A percentile compares a stretch with the other conserved stretches of the same genome.
phyloP scores from a whole-genome alignment of 495 filamentous ascomycete species.

The Symbiotaphrina buchneri region DNA sequence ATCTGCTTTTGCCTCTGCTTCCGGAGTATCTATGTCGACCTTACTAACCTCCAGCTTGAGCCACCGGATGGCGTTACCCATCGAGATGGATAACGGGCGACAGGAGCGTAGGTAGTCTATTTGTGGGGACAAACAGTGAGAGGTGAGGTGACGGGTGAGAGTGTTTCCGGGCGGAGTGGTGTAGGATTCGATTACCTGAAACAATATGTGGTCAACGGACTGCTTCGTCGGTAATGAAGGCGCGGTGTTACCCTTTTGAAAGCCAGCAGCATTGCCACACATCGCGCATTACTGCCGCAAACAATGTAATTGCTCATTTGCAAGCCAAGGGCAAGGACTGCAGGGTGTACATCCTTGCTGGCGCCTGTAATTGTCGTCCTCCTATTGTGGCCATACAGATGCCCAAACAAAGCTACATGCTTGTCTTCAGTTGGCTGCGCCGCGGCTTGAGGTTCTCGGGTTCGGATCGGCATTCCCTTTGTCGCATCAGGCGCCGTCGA shows the following conservation, averaged over 20 bases:
- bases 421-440: constrained; percentile 38
- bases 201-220: constrained; percentile 1
- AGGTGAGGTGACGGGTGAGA: constrained; percentile 71
- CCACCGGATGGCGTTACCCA: constrained; percentile 90
- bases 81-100: constrained; percentile 75
- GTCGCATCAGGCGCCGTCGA: constrained; percentile 14
- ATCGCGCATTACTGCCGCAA: constrained; percentile 73
- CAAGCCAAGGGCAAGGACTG: constrained; percentile 63
- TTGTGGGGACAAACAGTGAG: constrained; percentile 79
- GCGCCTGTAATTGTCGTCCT: constrained; percentile 51
- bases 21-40: constrained; percentile 61
- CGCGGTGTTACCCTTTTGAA: constrained; percentile 49
- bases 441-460: constrained; percentile 19
- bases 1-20: constrained; percentile 50
- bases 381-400: constrained; percentile 54
- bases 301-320: constrained; percentile 80
- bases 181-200: constrained; percentile 74
- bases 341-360: constrained; percentile 75
- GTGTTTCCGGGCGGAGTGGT: constrained; percentile 66
- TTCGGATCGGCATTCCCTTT: constrained; percentile 15
- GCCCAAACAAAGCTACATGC: constrained; percentile 58
- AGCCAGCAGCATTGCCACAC: constrained; percentile 66
- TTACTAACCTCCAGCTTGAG: constrained; percentile 74
- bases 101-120: constrained; percentile 86
- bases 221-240: too few species aligned